Base-by-base conservation (phyloP, 2,329 filamentous ascomycete species). In the Kalaharituber pfeilii region DNA sequence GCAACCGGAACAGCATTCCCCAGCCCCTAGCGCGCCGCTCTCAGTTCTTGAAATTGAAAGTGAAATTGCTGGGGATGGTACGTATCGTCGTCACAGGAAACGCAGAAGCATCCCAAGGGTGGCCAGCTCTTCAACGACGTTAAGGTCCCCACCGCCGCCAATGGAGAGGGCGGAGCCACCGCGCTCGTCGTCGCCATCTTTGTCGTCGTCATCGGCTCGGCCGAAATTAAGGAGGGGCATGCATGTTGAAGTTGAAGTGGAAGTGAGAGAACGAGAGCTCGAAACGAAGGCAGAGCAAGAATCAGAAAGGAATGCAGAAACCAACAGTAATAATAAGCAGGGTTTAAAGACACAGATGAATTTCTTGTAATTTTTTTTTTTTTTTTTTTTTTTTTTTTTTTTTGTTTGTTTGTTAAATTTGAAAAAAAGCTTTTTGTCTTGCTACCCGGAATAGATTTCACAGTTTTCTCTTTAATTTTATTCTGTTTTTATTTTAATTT, bases 351-450 rank as follows among this genome's bases (percentile, higher is more conserved):
- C n/a, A n/a, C 5, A 47, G 4, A 47, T 47, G 11, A 25, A 13
- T 2, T 22, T 22, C 22, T 25, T 47, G n/a, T 47, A 18, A 30
- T 33, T 30, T 27, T 26, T 33, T 30, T 50, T 49, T 13, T 24
- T 49, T 54, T 53, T 42, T 57, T 50, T 59, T 47, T 36, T 47
- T 49, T 50, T 51, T 56, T 54, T 54, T 42, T 53, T 44, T 58
- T 45, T 50, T 54, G 39, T 53, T 9, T 33, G 29, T 33, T n/a
- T n/a, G n/a, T n/a, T n/a, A n/a, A n/a, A n/a, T n/a, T n/a, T n/a
- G n/a, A n/a, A n/a, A n/a, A n/a, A n/a, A n/a, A n/a, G n/a, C n/a
- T n/a, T n/a, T n/a, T n/a, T n/a, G n/a, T n/a, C n/a, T n/a, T n/a
- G n/a, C n/a, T n/a, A n/a, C n/a, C n/a, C n/a, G n/a, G n/a, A n/a